phyloP scores from a whole-genome alignment of 371 early-diverging fungal genomes.

The Apophysomyces ossiformis region DNA sequence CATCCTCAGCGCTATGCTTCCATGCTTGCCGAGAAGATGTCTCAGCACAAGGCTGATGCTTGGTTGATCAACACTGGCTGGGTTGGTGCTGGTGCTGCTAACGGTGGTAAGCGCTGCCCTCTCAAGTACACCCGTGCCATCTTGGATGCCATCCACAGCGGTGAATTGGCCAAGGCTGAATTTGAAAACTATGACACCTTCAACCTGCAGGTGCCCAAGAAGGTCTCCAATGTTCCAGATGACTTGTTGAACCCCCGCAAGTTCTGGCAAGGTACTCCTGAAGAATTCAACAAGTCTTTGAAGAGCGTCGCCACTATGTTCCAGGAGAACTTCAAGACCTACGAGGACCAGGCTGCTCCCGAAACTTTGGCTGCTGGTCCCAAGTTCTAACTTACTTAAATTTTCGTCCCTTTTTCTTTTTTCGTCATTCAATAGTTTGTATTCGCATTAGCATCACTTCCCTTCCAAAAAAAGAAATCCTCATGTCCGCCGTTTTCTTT shows the following conservation, averaged over 20 bases:
- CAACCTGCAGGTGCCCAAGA: slow-evolving; percentile 81
- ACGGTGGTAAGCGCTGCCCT: slow-evolving; percentile 85
- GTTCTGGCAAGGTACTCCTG: slow-evolving; percentile 78
- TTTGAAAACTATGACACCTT: slow-evolving; percentile 83
- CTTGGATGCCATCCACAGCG: slow-evolving; percentile 94
- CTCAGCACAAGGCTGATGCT: slow-evolving; percentile 85
- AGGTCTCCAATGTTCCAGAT: slow-evolving; percentile 72
- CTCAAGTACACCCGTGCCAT: slow-evolving; percentile 97
- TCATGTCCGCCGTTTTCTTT: slow-evolving; percentile 2
- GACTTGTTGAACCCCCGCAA: slow-evolving; percentile 85
- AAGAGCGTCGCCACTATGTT: slow-evolving; percentile 82
- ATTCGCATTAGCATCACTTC: slow-evolving; percentile 2
- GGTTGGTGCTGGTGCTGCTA: slow-evolving; percentile 93
- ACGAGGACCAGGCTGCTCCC: slow-evolving; percentile 75
- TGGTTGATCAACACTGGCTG: slow-evolving; percentile 99
- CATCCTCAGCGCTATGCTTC: slow-evolving; percentile 97
- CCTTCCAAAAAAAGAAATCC: slow-evolving; percentile 1
- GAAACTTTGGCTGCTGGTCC: slow-evolving; percentile 81
- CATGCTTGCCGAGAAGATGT: slow-evolving; percentile 96
- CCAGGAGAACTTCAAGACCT: slow-evolving; percentile 84
- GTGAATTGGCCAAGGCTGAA: slow-evolving; percentile 81
- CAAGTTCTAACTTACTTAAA: slow-evolving; percentile 22
- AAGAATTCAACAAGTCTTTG: slow-evolving; percentile 64
- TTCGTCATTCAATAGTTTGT: not conserved
- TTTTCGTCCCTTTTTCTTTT: not conserved